A percentile compares a stretch with the other conserved stretches of the same genome.
phyloP scores from a whole-genome alignment of 2,329 filamentous ascomycete genomes.

The Fusarium tjaetaba region DNA sequence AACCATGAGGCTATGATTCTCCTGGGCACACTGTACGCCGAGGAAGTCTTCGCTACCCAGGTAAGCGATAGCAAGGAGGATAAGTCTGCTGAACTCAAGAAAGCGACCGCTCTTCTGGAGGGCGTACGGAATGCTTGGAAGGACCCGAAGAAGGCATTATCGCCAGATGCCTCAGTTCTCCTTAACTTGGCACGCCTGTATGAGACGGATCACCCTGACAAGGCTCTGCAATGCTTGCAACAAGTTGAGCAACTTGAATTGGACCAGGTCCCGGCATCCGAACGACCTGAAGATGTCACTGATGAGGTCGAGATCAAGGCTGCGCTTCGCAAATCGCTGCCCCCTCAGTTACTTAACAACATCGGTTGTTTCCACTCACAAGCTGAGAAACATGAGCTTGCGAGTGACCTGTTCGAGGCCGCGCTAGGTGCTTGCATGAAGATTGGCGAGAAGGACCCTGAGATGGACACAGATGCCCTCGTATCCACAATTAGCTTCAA shows the following conservation, averaged over 20 bases:
- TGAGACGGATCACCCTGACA: conserved; percentile 85
- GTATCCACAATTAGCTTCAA: conserved; percentile 98
- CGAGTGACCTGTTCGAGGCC: conserved; percentile 90
- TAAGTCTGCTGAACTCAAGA: conserved; percentile 84
- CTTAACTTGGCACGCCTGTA: conserved; percentile 93
- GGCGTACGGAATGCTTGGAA: conserved; percentile 89
- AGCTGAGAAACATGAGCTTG: conserved; percentile 80
- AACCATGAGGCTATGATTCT: conserved; percentile 90
- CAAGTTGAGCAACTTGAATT: conserved; percentile 93
- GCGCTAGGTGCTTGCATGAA: conserved; percentile 88
- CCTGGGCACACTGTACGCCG: conserved; percentile 89
- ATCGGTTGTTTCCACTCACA: conserved; percentile 97
- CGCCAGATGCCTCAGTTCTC: conserved; percentile 85
- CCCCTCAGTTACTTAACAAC: conserved; percentile 94
- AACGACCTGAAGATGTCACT: conserved; percentile 64
- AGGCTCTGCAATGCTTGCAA: conserved; percentile 88
- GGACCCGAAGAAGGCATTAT: conserved; percentile 84
- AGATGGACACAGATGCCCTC: conserved; percentile 86
- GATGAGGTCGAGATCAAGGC: conserved; percentile 70
- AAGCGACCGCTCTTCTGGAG: conserved; percentile 87
- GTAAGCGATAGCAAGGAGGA: conserved; percentile 81
- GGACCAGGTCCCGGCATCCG: conserved; percentile 77
- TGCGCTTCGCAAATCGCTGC: conserved; percentile 78
- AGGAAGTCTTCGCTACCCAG: conserved; percentile 88
- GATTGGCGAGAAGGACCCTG: conserved; percentile 77